These are phyloP conservation scores for Basidiobolus meristosporus DNA, from an alignment of 371 early-diverging fungal species.

Conservation along the genomic window DNA sequence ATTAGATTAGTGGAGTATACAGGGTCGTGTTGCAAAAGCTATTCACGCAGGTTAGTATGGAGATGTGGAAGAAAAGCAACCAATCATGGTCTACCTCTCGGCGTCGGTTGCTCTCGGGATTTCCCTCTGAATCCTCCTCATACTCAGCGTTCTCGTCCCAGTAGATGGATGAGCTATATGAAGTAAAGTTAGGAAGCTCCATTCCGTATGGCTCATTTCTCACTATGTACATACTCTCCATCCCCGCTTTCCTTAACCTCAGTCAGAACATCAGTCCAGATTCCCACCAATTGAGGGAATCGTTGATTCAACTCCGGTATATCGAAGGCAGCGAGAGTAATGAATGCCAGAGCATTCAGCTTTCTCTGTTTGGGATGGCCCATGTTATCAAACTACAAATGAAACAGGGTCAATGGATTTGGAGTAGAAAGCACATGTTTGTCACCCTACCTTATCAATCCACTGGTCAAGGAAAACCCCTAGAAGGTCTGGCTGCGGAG, in stretches of 20 bases:
- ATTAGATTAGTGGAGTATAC: too few relatives aligned
- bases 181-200: too few relatives aligned
- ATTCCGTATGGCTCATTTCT: not conserved
- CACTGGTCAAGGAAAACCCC: slow-evolving; percentile 26
- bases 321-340: slow-evolving; percentile 29
- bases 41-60: too few relatives aligned
- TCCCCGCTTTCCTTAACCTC: slow-evolving; percentile 35
- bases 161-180: too few relatives aligned
- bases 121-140: too few relatives aligned
- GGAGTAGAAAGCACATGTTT: not conserved
- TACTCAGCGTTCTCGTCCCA: too few relatives aligned
- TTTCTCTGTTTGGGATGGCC: slow-evolving; percentile 52
- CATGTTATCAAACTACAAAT: slow-evolving; percentile 44
- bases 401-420: not conserved
- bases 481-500: slow-evolving; percentile 14
- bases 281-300: slow-evolving; percentile 26
- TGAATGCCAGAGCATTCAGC: slow-evolving; percentile 46
- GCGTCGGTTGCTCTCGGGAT: too few relatives aligned
- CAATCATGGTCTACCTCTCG: too few relatives aligned
- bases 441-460: slow-evolving; percentile 41
- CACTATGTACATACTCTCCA: slow-evolving; percentile 14
- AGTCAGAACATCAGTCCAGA: slow-evolving; percentile 40
- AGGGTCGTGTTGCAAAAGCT: too few relatives aligned
- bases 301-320: slow-evolving; percentile 18
- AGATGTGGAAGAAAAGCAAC: too few relatives aligned